Evolutionary conservation across 108 stramenopile species (phyloP).

Genomic region (Chaetoceros tenuissimus): DNA sequence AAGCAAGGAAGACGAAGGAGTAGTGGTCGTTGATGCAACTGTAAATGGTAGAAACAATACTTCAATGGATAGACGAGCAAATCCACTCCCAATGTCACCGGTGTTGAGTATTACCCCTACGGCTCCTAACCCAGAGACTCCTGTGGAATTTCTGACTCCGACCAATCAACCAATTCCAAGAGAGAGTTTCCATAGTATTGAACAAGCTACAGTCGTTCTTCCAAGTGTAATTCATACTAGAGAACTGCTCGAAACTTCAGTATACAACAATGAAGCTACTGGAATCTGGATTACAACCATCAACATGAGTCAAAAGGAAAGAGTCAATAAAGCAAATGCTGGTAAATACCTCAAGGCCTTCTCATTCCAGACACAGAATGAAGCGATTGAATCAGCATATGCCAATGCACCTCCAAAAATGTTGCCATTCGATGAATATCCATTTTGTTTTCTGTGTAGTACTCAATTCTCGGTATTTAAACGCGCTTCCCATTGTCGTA

Average conservation of each 20-base stretch:
- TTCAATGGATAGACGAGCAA: too few species aligned
- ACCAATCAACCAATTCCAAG: too few species aligned
- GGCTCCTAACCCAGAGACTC: too few species aligned
- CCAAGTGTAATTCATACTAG: constrained; percentile 15
- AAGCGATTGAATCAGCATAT: constrained; percentile 82
- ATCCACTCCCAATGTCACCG: too few species aligned
- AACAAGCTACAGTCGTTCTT: too few species aligned
- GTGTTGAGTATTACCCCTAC: too few species aligned
- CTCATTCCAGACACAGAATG: constrained; percentile 60
- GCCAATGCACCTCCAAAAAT: constrained; percentile 80
- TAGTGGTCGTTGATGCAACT: too few species aligned
- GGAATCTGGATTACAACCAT: constrained; percentile 82
- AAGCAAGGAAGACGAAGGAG: too few species aligned
- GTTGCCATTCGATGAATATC: constrained; percentile 41
- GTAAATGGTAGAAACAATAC: too few species aligned
- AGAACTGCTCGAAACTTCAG: constrained; percentile 60
- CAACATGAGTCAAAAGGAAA: constrained; percentile 53
- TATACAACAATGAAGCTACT: constrained; percentile 73
- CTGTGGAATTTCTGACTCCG: too few species aligned
- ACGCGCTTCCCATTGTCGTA: constrained; percentile 60
- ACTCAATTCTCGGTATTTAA: constrained; percentile 61
- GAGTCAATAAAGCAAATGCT: constrained; percentile 30
- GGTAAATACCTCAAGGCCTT: constrained; percentile 61
- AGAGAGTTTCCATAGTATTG: too few species aligned
- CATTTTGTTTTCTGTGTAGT: constrained; percentile 57